phyloP scores from a whole-genome alignment of 108 stramenopile genomes.

The Bacterosira constricta region DNA sequence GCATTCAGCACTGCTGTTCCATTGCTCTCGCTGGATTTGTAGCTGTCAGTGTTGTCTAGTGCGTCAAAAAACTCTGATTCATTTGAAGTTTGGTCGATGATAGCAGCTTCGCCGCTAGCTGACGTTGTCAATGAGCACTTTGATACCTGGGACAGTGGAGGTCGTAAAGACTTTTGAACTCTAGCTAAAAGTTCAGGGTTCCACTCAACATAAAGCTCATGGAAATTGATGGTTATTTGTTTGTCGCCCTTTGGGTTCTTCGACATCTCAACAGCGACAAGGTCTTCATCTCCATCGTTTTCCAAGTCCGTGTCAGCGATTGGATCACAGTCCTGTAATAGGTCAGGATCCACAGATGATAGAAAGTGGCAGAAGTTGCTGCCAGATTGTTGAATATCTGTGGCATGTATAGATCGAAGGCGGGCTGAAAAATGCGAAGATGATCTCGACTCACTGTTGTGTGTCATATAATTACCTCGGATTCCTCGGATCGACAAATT shows the following conservation, averaged over 20 bases:
- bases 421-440: constrained; percentile 48
- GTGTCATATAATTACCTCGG: constrained; percentile 38
- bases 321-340: neutral
- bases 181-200: constrained; percentile 79
- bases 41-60: constrained; percentile 41
- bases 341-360: constrained; percentile 56
- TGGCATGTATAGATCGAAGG: constrained; percentile 52
- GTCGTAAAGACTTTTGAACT: constrained; percentile 54
- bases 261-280: constrained; percentile 41
- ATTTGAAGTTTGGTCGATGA: neutral
- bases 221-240: constrained; percentile 45
- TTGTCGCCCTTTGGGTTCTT: constrained; percentile 2
- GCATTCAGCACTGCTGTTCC: too few relatives aligned
- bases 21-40: too few relatives aligned
- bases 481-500: constrained; percentile 63
- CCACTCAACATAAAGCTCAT: constrained; percentile 81
- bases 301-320: neutral
- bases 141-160: constrained; percentile 8
- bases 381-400: constrained; percentile 59
- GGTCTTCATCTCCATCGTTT: constrained; percentile 2
- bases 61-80: constrained; percentile 69
- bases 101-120: neutral
- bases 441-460: constrained; percentile 6
- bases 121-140: neutral
- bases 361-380: constrained; percentile 51